A percentile compares a stretch with the other conserved stretches of the same genome.
Evolutionary conservation across 2,329 filamentous ascomycete genomes (phyloP).

Genomic region (Trichophyton rubrum): DNA sequence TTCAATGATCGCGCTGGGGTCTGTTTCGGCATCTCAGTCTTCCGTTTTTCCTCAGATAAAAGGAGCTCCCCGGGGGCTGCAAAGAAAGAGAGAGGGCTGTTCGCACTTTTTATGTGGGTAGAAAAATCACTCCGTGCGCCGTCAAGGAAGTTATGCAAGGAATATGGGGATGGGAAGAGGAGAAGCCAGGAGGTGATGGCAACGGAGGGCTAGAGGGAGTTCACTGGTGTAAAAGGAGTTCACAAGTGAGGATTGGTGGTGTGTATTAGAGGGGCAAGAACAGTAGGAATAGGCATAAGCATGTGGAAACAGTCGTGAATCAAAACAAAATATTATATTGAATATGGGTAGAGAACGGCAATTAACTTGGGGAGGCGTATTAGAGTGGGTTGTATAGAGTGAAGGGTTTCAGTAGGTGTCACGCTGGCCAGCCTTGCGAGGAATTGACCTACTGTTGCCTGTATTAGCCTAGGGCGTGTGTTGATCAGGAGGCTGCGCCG

Average conservation of each 20-base stretch:
- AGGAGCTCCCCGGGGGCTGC: neutral
- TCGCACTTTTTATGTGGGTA: conserved; percentile 3
- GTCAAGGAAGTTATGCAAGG: neutral
- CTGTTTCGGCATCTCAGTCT: conserved; percentile 16
- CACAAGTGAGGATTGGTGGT: neutral
- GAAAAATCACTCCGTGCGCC: neutral
- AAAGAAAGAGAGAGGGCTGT: conserved; percentile 3
- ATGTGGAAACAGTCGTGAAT: neutral
- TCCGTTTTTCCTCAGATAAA: conserved; percentile 4
- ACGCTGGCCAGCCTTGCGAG: neutral
- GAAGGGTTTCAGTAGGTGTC: neutral
- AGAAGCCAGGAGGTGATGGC: neutral
- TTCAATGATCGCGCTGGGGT: conserved; percentile 10
- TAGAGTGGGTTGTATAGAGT: neutral
- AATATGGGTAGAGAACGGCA: neutral
- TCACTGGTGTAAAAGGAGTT: neutral
- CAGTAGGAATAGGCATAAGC: neutral
- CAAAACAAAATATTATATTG: neutral
- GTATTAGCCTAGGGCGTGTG: neutral
- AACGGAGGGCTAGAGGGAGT: neutral
- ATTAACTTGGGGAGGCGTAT: neutral
- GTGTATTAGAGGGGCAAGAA: neutral
- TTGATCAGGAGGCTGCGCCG: neutral
- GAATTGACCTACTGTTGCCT: neutral
- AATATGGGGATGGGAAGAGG: neutral